phyloP scores from a whole-genome alignment of 108 stramenopile genomes.

The Nitzschia inconspicua region DNA sequence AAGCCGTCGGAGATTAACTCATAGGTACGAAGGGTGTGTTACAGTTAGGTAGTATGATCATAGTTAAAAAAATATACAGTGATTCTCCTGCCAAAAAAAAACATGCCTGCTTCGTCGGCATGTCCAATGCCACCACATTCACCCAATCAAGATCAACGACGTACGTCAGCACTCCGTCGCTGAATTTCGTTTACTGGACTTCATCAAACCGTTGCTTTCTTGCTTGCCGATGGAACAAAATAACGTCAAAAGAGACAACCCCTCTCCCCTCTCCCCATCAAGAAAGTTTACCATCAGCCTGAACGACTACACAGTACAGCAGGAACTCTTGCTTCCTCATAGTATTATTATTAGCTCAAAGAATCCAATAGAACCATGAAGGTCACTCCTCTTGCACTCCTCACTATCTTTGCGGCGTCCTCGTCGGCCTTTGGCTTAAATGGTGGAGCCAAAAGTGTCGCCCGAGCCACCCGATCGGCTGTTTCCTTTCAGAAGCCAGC shows the following conservation, averaged over 20 bases:
- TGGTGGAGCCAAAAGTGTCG: conserved; percentile 29
- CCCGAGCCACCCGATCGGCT: not conserved
- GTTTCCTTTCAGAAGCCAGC: conserved; percentile 14
- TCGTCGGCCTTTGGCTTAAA: conserved; percentile 71
- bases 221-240: not conserved
- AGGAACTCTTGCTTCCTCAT: not conserved
- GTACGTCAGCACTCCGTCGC: no score
- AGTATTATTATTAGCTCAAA: not conserved
- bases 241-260: no score
- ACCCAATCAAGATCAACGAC: no score
- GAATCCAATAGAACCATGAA: conserved; percentile 48
- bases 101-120: no score
- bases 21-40: not conserved
- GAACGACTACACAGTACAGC: not conserved
- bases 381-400: conserved; percentile 46
- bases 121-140: no score
- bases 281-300: not conserved
- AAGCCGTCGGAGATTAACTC: no score
- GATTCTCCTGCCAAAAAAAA: no score
- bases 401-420: conserved; percentile 52
- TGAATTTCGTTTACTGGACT: not conserved
- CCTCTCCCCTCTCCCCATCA: no score
- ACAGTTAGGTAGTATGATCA: not conserved
- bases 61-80: not conserved
- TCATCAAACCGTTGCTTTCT: not conserved